A percentile compares a stretch with the other conserved stretches of the same genome.
These are phyloP conservation scores for Shiraia bambusicola DNA, from an alignment of 2,329 filamentous ascomycete species.

Conservation along the genomic window DNA sequence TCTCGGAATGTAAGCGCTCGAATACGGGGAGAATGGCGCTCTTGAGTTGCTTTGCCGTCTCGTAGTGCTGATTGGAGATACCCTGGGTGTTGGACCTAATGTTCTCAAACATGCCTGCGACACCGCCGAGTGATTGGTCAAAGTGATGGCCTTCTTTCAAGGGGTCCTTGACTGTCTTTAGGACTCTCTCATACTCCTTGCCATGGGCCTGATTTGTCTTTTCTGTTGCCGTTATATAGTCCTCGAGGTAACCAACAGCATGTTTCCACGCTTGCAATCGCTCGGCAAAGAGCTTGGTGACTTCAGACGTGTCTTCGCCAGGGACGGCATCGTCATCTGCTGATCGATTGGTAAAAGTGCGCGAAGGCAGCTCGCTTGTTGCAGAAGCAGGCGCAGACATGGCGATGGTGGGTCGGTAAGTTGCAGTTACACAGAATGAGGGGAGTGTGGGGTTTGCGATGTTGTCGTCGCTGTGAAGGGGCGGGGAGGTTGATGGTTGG, in stretches of 20 bases:
- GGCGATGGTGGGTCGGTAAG: conserved; percentile 1
- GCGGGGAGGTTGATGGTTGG: too few relatives aligned
- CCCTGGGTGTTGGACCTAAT: conserved; percentile 88
- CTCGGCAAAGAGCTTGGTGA: conserved; percentile 71
- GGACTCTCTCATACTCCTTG: conserved; percentile 92
- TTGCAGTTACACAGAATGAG: neutral
- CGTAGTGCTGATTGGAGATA: conserved; percentile 82
- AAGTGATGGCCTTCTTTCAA: conserved; percentile 91
- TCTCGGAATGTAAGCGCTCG: conserved; percentile 88
- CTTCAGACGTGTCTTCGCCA: conserved; percentile 53
- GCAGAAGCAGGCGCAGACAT: conserved; percentile 38
- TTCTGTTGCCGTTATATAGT: conserved; percentile 82
- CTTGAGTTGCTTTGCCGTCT: conserved; percentile 90
- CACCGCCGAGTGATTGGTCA: conserved; percentile 81
- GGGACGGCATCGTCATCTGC: conserved; percentile 50
- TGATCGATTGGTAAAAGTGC: conserved; percentile 36
- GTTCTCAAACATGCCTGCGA: conserved; percentile 91
- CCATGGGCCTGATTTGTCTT: conserved; percentile 81
- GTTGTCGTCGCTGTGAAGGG: neutral
- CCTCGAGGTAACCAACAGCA: conserved; percentile 85
- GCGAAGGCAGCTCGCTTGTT: conserved; percentile 33
- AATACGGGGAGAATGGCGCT: conserved; percentile 83
- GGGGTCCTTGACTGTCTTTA: conserved; percentile 89
- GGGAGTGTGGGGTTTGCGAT: conserved; percentile 1
- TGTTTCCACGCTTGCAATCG: conserved; percentile 95